phyloP scores from a whole-genome alignment of 345 rosid genomes.

The Boechera divaricarpa region DNA sequence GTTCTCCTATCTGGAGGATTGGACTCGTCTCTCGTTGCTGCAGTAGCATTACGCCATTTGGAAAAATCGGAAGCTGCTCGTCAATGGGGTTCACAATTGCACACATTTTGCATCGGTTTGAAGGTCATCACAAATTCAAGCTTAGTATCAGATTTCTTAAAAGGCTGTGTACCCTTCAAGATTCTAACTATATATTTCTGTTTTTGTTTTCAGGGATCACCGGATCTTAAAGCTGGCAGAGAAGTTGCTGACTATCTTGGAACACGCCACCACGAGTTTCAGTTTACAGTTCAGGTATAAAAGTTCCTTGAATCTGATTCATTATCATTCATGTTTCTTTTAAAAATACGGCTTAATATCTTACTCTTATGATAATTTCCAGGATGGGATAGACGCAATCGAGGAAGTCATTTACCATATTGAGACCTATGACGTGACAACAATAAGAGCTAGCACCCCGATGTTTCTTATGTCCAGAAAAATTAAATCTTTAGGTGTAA shows the following conservation, averaged over 20 bases:
- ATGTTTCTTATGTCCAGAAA: slow-evolving; percentile 93
- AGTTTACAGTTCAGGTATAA: slow-evolving; percentile 72
- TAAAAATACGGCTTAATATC: not conserved
- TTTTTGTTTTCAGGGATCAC: slow-evolving; percentile 63
- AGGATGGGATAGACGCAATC: slow-evolving; percentile 86
- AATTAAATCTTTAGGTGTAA: slow-evolving; percentile 82
- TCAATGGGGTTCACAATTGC: slow-evolving; percentile 85
- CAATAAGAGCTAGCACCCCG: slow-evolving; percentile 86
- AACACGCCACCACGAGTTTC: slow-evolving; percentile 82
- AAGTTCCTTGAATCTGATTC: slow-evolving; percentile 4
- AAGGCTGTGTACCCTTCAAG: slow-evolving; percentile 1
- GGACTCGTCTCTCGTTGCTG: slow-evolving; percentile 89
- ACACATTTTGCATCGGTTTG: slow-evolving; percentile 76
- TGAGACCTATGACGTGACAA: slow-evolving; percentile 85
- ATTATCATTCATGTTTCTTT: not conserved
- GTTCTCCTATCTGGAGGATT: slow-evolving; percentile 87
- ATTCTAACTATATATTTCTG: slow-evolving; percentile 1
- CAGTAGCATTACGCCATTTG: slow-evolving; percentile 71
- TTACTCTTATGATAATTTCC: slow-evolving; percentile 30
- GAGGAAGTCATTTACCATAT: slow-evolving; percentile 87
- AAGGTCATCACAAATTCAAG: slow-evolving; percentile 50
- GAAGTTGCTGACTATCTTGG: slow-evolving; percentile 84
- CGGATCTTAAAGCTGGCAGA: slow-evolving; percentile 80
- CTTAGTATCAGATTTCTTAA: slow-evolving; percentile 11
- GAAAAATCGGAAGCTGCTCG: slow-evolving; percentile 63